Percentiles rank a stretch among this genome's conserved stretches.
These are phyloP conservation scores for Rosa chinensis DNA, from an alignment of 306 rosid genomes.

Conservation along the genomic window DNA sequence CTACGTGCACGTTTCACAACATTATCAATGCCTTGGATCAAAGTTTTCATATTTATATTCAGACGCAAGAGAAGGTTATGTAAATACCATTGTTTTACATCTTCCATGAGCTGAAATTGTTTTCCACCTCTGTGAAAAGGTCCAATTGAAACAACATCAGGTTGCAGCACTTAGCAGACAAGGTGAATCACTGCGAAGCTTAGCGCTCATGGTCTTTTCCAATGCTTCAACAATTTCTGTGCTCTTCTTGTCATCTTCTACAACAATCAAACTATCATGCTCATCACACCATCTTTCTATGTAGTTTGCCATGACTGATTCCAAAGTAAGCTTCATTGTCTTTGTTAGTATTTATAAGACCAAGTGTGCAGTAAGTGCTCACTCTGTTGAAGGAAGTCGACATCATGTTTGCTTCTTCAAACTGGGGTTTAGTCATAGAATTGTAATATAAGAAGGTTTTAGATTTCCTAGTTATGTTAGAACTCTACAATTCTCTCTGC, in stretches of 20 bases:
- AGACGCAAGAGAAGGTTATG: not conserved
- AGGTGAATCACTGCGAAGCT: not conserved
- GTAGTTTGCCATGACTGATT: not conserved
- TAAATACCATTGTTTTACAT: constrained; percentile 15
- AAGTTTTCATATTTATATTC: not conserved
- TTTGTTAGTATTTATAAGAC: not conserved
- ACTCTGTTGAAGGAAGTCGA: no score
- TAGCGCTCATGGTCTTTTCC: not conserved
- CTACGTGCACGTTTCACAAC: not conserved
- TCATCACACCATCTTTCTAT: not conserved
- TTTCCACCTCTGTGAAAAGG: constrained; percentile 1
- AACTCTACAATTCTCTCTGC: no score
- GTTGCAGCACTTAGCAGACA: constrained; percentile 10
- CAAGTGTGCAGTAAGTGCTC: not conserved
- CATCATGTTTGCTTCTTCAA: no score
- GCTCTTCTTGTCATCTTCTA: not conserved
- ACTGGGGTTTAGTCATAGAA: no score
- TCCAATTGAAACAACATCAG: constrained; percentile 20
- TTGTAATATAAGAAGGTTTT: no score
- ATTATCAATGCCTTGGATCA: not conserved
- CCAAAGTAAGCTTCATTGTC: not conserved
- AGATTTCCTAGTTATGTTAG: no score
- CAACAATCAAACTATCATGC: not conserved
- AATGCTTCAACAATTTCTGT: not conserved
- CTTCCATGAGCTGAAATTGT: not conserved